A percentile compares a stretch with the other conserved stretches of the same genome.
Conservation (phyloP, 805 yeast genomes). For the Jamesozyma lodderae region DNA sequence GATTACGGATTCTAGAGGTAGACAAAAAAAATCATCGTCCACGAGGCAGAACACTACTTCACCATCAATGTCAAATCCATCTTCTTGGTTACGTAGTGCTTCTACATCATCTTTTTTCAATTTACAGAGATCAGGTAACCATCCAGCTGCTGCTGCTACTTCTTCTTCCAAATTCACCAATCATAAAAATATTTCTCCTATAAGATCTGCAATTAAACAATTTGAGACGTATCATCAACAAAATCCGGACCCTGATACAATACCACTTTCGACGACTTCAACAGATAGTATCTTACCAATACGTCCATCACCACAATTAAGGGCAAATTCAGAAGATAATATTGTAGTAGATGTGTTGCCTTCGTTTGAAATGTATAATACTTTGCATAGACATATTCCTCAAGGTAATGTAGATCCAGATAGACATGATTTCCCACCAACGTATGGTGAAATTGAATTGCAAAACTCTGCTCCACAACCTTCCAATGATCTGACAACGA, state of each 20-base stretch:
- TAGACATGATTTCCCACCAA: conserved; percentile 14
- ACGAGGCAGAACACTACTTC: too few relatives aligned
- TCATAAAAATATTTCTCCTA: too few relatives aligned
- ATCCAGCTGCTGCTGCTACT: not conserved
- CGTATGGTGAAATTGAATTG: conserved; percentile 6
- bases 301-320: not conserved
- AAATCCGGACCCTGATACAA: too few relatives aligned
- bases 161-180: too few relatives aligned
- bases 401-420: conserved; percentile 16
- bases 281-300: too few relatives aligned
- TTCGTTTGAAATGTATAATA: conserved; percentile 22
- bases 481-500: not conserved
- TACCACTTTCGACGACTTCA: too few relatives aligned
- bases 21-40: not conserved
- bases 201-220: too few relatives aligned
- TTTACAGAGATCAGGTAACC: not conserved
- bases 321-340: conserved; percentile 2
- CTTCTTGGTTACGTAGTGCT: conserved; percentile 18
- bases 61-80: not conserved
- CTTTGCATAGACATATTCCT: conserved; percentile 22
- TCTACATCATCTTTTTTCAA: conserved; percentile 16
- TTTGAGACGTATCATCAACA: too few relatives aligned
- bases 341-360: conserved; percentile 19
- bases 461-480: not conserved
- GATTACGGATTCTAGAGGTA: not conserved